These are phyloP conservation scores for Trichophaea hybrida DNA, from an alignment of 2,329 filamentous ascomycete species.

Conservation along the genomic window DNA sequence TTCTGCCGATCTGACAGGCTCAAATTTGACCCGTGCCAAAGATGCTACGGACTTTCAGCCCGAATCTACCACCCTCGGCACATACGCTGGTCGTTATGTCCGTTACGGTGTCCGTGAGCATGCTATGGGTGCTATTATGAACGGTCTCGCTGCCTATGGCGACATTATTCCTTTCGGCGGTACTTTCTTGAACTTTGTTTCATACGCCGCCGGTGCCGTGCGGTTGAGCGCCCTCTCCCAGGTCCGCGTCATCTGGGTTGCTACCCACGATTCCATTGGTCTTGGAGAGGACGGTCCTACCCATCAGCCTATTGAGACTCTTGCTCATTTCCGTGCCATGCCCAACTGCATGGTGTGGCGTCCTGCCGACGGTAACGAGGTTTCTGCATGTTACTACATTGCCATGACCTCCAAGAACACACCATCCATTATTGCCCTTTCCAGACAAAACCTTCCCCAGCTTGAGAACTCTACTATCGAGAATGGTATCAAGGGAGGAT, in stretches of 20 bases:
- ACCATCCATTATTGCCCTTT: slow-evolving; percentile 84
- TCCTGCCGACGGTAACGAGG: slow-evolving; percentile 53
- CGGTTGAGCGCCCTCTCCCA: slow-evolving; percentile 86
- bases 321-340: slow-evolving; percentile 94
- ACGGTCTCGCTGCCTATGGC: slow-evolving; percentile 89
- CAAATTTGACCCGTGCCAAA: slow-evolving; percentile 99
- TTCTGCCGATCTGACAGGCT: slow-evolving; percentile 93
- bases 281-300: slow-evolving; percentile 97
- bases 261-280: slow-evolving; percentile 89
- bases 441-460: slow-evolving; percentile 95
- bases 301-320: slow-evolving; percentile 96
- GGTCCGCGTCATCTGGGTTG: slow-evolving; percentile 84
- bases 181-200: slow-evolving; percentile 99
- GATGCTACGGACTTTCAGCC: slow-evolving; percentile 94
- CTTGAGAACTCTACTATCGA: slow-evolving; percentile 87
- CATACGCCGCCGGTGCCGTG: slow-evolving; percentile 88
- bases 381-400: slow-evolving; percentile 91
- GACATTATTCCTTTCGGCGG: slow-evolving; percentile 85
- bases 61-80: slow-evolving; percentile 66
- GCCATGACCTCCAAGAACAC: slow-evolving; percentile 80
- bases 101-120: slow-evolving; percentile 88
- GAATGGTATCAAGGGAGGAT: slow-evolving; percentile 85
- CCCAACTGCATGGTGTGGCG: slow-evolving; percentile 99
- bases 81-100: slow-evolving; percentile 83
- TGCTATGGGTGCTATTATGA: slow-evolving; percentile 83